Base-by-base conservation (phyloP, 2,329 filamentous ascomycete species). In the Hirsutella rhossiliensis region DNA sequence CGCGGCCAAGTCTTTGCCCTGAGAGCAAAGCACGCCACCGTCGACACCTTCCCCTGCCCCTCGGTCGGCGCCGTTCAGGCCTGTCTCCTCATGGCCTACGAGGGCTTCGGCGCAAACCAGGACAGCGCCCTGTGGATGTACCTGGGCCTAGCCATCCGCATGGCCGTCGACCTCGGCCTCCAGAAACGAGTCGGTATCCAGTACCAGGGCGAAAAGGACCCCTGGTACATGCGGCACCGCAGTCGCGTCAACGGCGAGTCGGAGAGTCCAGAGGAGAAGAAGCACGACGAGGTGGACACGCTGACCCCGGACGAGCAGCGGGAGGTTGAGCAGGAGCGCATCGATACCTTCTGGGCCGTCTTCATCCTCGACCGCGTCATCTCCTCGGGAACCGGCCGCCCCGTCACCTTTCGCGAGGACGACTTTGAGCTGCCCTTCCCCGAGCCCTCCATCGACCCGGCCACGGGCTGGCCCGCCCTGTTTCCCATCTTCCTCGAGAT, bases 71-170 rank as follows among this genome's bases (percentile, higher is more conserved):
- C 86, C 11, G 85, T 92, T 0, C 88, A 94, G 54, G 86, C 87
- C 1, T 88, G 83, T 41, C 64, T 94, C 11, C 66, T 95, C 27
- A 76, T 95, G 63, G 87, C 87, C 0, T 94, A 94, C 56, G 87
- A 94, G 52, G 83, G 89, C 38, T 94, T 95, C 52, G 88, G 87
- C 1, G 84, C 85, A 11, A 86, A 87, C 51, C 85, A 89, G 53
- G 88, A 94, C 56, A 94, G 87, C 58, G 86, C 87, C 0, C 63
- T 95, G 7, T 95, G 88, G 87, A 94, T 94, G 87, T 94, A 94
- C 56, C 70, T 94, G 1, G 88, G 87, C 0, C 81, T 90, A 42
- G 82, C 87, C 0, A 94, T 94, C 47, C 80, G 87, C 13, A 84
- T 88, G 78, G 82, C 82, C 0, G 76, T 86, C 47, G 83, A 88